Evolutionary conservation across 176 grass and related monocot species (phyloP).

Genomic region (Puya raimondii): DNA sequence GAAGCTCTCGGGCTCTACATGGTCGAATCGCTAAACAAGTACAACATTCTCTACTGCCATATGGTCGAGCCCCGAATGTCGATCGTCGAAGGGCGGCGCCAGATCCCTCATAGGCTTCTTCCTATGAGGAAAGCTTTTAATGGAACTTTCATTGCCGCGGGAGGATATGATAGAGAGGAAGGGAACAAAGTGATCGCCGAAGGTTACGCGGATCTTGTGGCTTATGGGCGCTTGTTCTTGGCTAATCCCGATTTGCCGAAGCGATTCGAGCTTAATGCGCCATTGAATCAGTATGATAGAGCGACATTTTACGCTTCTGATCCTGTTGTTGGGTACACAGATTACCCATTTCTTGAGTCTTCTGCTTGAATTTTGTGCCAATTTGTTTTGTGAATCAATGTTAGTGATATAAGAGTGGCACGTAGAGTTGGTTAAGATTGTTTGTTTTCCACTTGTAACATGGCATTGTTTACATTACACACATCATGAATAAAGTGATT

Average conservation of each 20-base stretch:
- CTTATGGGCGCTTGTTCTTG: conserved; percentile 8
- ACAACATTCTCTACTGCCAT: conserved; percentile 28
- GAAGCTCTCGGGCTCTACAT: conserved; percentile 21
- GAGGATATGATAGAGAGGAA: conserved; percentile 37
- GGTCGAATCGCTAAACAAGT: conserved; percentile 22
- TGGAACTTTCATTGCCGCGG: conserved; percentile 25
- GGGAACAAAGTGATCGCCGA: conserved; percentile 31
- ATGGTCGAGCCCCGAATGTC: conserved; percentile 27
- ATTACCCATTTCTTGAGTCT: too few relatives aligned
- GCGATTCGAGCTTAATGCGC: not conserved
- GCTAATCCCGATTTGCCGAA: too few relatives aligned
- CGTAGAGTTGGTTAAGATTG: too few relatives aligned
- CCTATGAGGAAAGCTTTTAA: conserved; percentile 30
- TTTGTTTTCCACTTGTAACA: too few relatives aligned
- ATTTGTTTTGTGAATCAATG: too few relatives aligned
- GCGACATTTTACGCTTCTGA: too few relatives aligned
- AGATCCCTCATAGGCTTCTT: conserved; percentile 23
- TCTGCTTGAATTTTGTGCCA: too few relatives aligned
- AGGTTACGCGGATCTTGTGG: conserved; percentile 33
- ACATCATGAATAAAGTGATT: too few relatives aligned
- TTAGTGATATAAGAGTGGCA: too few relatives aligned
- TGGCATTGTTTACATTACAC: too few relatives aligned
- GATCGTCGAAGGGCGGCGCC: conserved; percentile 4
- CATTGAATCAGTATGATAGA: not conserved
- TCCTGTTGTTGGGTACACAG: too few relatives aligned